Conservation (phyloP, 352 stramenopile genomes). For the Phytophthora vignae region DNA sequence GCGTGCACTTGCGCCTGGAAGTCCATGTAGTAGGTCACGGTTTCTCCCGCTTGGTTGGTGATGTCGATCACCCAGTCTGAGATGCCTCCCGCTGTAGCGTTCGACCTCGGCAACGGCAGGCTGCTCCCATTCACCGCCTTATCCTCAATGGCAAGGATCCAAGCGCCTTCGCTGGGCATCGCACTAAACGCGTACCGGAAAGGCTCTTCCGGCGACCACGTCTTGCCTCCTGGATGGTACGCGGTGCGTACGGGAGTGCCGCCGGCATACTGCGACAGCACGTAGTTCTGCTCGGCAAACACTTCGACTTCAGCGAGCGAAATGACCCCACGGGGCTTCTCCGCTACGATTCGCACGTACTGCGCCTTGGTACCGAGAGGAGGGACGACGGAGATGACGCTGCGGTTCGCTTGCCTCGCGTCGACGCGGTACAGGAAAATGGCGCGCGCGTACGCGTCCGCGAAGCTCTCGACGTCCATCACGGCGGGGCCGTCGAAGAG, state of each 20-base stretch:
- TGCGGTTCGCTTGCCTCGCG: slow-evolving; percentile 25
- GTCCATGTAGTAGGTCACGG: slow-evolving; percentile 71
- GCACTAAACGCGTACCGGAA: slow-evolving; percentile 59
- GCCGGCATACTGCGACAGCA: slow-evolving; percentile 66
- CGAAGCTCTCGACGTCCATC: slow-evolving; percentile 69
- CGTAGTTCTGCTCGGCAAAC: slow-evolving; percentile 59
- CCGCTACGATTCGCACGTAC: slow-evolving; percentile 69
- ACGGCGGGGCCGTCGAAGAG: slow-evolving; percentile 68
- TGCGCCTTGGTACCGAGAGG: slow-evolving; percentile 56
- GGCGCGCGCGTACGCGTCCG: slow-evolving; percentile 52
- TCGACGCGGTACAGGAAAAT: slow-evolving; percentile 60
- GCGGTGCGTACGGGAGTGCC: slow-evolving; percentile 59
- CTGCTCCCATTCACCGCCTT: slow-evolving; percentile 17
- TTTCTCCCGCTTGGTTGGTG: slow-evolving; percentile 68
- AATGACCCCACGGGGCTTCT: slow-evolving; percentile 47
- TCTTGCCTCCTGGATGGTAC: slow-evolving; percentile 53
- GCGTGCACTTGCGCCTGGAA: slow-evolving; percentile 65
- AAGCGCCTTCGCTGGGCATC: slow-evolving; percentile 60
- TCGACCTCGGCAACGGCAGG: background rate
- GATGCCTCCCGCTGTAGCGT: slow-evolving; percentile 59
- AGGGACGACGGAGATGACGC: slow-evolving; percentile 55
- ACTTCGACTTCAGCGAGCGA: slow-evolving; percentile 83
- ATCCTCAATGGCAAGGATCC: slow-evolving; percentile 70
- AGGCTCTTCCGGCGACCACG: slow-evolving; percentile 74
- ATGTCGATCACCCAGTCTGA: slow-evolving; percentile 79